Conservation (phyloP, 257 asterid species). For the Jacaranda mimosifolia region DNA sequence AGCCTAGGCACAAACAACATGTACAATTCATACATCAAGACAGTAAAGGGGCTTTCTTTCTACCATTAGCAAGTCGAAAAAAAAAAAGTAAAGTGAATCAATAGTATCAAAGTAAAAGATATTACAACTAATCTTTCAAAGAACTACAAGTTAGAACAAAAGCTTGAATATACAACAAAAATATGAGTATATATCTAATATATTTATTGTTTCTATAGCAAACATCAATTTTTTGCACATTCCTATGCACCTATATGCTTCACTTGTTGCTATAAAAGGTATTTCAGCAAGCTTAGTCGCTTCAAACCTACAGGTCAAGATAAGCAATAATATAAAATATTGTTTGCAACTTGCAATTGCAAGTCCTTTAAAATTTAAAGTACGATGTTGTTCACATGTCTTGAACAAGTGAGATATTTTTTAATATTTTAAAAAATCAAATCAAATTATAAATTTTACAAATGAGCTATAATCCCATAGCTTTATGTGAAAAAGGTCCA, state of each 20-base stretch:
- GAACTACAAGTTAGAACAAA: no score
- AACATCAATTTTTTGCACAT: conserved; percentile 62
- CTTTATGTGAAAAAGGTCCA: no score
- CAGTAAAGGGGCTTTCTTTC: no score
- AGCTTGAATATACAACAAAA: no score
- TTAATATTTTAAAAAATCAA: no score
- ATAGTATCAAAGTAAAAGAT: no score
- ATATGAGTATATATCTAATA: neutral
- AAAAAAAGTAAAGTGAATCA: no score
- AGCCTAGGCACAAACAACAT: conserved; percentile 38
- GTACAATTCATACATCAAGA: conserved; percentile 6
- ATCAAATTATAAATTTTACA: no score
- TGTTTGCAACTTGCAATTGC: neutral
- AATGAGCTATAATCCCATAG: no score
- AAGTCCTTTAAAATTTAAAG: neutral
- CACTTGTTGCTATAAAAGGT: conserved; percentile 70
- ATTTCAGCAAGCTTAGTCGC: conserved; percentile 68
- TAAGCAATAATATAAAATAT: neutral
- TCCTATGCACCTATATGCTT: conserved; percentile 53
- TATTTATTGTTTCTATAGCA: conserved; percentile 58
- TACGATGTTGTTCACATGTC: neutral
- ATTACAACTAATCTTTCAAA: no score
- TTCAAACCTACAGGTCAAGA: conserved; percentile 48
- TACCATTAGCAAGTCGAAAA: no score
- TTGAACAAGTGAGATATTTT: no score